A percentile compares a stretch with the other conserved stretches of the same genome.
These are phyloP conservation scores for Geotrichum macrosporum DNA, from an alignment of 1,139 yeast species.

Conservation along the genomic window DNA sequence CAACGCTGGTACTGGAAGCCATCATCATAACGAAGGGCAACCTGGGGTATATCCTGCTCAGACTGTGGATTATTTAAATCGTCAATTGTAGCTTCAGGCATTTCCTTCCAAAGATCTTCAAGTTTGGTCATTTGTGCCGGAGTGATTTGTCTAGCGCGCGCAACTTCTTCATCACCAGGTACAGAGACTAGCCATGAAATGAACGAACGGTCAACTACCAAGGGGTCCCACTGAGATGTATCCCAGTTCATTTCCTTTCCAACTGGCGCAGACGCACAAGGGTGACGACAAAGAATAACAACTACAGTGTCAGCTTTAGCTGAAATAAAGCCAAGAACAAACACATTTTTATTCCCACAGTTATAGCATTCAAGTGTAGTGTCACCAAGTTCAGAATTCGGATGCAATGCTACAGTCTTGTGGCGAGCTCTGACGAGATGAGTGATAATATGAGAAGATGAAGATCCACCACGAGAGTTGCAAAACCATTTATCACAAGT, in stretches of 20 bases:
- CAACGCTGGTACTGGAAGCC: conserved; percentile 83
- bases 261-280: conserved; percentile 65
- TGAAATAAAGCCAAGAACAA: conserved; percentile 78
- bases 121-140: conserved; percentile 65
- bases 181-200: conserved; percentile 74
- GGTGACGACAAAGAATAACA: conserved; percentile 80
- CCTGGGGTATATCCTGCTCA: conserved; percentile 62
- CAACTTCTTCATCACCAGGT: conserved; percentile 62
- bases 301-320: conserved; percentile 86
- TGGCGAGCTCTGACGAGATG: conserved; percentile 83
- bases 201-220: conserved; percentile 74
- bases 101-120: conserved; percentile 78
- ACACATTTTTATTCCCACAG: conserved; percentile 80
- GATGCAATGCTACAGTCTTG: conserved; percentile 65
- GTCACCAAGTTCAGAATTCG: conserved; percentile 79
- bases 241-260: conserved; percentile 63
- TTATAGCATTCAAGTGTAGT: conserved; percentile 83
- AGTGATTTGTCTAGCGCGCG: conserved; percentile 52
- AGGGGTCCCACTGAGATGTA: conserved; percentile 80
- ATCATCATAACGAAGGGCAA: conserved; percentile 71
- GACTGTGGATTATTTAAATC: conserved; percentile 48
- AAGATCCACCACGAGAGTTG: conserved; percentile 59
- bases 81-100: conserved; percentile 62
- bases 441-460: conserved; percentile 79
- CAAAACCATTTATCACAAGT: conserved; percentile 88